Percentiles rank a stretch among this genome's conserved stretches.
phyloP scores from a whole-genome alignment of 305 asterid genomes.

The Ilex paraguariensis region DNA sequence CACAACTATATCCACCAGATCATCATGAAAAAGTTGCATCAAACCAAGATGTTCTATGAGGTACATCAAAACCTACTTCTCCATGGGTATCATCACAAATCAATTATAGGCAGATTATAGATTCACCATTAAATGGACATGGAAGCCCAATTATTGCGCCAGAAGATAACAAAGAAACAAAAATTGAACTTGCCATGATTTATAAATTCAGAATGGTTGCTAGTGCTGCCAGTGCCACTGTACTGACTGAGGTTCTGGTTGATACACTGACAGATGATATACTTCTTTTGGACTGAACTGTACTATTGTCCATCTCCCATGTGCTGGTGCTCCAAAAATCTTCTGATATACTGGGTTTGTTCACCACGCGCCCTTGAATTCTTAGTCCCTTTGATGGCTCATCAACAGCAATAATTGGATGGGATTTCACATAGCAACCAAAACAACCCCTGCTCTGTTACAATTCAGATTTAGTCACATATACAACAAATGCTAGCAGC shows the following conservation, averaged over 20 bases:
- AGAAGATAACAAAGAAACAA: not conserved
- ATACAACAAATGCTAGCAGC: too few species aligned
- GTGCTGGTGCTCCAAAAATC: slow-evolving; percentile 93
- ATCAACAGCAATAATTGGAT: slow-evolving; percentile 56
- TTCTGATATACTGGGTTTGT: slow-evolving; percentile 52
- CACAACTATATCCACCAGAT: not conserved
- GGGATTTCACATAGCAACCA: slow-evolving; percentile 66
- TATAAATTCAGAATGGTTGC: slow-evolving; percentile 52
- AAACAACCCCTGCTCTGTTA: slow-evolving; percentile 79
- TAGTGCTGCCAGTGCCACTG: slow-evolving; percentile 37
- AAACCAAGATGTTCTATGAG: not conserved
- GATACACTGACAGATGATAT: slow-evolving; percentile 61
- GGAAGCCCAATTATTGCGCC: not conserved
- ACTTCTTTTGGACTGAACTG: slow-evolving; percentile 73
- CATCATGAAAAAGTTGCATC: too few species aligned
- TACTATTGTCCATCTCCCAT: slow-evolving; percentile 55
- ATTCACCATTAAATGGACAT: not conserved
- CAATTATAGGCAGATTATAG: not conserved
- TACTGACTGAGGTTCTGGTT: slow-evolving; percentile 43
- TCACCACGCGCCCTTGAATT: slow-evolving; percentile 66
- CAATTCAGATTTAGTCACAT: slow-evolving; percentile 34
- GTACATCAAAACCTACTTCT: not conserved
- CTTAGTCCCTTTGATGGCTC: slow-evolving; percentile 72
- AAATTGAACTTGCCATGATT: slow-evolving; percentile 51
- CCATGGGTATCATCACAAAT: too few species aligned